Base-by-base conservation (phyloP, 176 grass and related monocot genomes). In the Dactylis glomerata region DNA sequence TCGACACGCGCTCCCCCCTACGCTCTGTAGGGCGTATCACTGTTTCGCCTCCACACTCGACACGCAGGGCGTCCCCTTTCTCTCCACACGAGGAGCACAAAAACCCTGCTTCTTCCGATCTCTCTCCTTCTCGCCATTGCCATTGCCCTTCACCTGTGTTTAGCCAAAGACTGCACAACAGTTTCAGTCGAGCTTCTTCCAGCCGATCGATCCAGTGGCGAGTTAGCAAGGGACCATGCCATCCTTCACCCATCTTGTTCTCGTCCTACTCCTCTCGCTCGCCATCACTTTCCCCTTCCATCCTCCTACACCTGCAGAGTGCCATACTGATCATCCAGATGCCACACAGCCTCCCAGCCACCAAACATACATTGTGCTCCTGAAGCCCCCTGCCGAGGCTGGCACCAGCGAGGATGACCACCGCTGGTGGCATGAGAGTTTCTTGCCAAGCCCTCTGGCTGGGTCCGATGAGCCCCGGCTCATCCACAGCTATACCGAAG, bases 401-500 rank as follows among this genome's bases (percentile, higher is more conserved):
- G 10, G 34, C 46, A 49, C 46, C 34, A 24, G 36, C 10, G 36
- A 69, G 5, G 36, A 23, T 0, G 5, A 40, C 3, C 67, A 42
- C 37, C 37, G 20, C 2, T 41, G 67, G 67, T 70, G 67, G 67
- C 22, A 42, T 10, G 37, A 42, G 5, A 24, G 20, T 13, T 70
- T 70, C 67, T 4, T 70, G 11, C 37, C 36, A 41, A 24, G 5
- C 4, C 36, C 22, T 42, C 22, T 70, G 22, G 22, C 36, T 1
- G 37, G 67, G 37, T 70, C 20, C 10, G 5, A 42, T 41, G 67
- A 70, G 37, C 67, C 67, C 41, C 67, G 36, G 9, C 67, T 42
- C 37, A 4, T 70, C 41, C 77, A 94, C 63, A 77, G 76, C 6
- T 94, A 94, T 83, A 52, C 42, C 1, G n/a, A 45, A 1, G 89